These are phyloP conservation scores for Nymphaea colorata DNA, from an alignment of 164 flowering plant genomes.

Conservation along the genomic window DNA sequence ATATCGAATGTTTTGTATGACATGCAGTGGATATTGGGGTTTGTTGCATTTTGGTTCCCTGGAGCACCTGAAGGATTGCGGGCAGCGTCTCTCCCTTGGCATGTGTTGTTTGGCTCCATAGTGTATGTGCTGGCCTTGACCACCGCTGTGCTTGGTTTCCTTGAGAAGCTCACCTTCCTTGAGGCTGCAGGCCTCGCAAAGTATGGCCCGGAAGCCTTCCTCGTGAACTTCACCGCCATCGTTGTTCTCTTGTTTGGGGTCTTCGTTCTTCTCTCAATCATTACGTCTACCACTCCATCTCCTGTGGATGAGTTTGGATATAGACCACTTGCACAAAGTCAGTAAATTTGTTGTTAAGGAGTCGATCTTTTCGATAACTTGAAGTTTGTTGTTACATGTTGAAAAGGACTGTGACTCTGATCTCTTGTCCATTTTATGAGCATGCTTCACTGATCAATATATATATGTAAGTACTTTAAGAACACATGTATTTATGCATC, in stretches of 20 bases:
- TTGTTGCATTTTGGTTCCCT: conserved; percentile 66
- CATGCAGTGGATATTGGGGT: conserved; percentile 76
- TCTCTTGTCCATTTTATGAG: too few species aligned
- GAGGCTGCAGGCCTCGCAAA: conserved; percentile 59
- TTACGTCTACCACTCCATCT: conserved; percentile 15
- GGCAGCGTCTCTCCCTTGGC: conserved; percentile 64
- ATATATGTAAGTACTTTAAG: too few species aligned
- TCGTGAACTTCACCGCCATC: conserved; percentile 82
- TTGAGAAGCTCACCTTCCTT: conserved; percentile 94
- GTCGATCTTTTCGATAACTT: too few species aligned
- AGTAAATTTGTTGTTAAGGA: too few species aligned
- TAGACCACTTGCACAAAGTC: not conserved
- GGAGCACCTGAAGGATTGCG: conserved; percentile 40
- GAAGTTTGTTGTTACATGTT: too few species aligned
- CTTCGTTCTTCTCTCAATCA: conserved; percentile 36
- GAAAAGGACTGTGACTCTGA: too few species aligned
- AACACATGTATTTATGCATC: too few species aligned
- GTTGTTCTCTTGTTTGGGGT: conserved; percentile 46
- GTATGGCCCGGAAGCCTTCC: conserved; percentile 69
- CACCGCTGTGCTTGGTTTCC: conserved; percentile 55
- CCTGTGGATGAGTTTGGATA: not conserved
- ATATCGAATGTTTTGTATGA: not conserved
- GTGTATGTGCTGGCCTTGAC: conserved; percentile 57
- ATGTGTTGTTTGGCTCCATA: conserved; percentile 53
- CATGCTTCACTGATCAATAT: too few species aligned